These are phyloP conservation scores for Boletus vinaceobasis DNA, from an alignment of 768 basidiomycete genomes.

Conservation along the genomic window DNA sequence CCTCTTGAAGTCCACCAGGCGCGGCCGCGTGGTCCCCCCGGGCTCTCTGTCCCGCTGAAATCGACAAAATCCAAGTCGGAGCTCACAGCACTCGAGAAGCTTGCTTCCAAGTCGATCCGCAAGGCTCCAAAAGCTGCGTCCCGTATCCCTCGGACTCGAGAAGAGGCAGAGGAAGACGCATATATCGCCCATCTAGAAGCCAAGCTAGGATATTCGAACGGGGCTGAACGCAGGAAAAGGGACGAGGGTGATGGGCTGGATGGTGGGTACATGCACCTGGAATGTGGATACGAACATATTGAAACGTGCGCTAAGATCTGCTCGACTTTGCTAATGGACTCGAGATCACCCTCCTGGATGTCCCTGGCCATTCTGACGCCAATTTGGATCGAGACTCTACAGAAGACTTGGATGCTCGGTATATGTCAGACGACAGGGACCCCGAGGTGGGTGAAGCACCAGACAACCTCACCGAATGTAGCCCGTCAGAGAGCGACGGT, in stretches of 20 bases:
- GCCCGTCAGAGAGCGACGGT: not conserved
- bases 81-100: slow-evolving; percentile 35
- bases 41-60: not conserved
- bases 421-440: not conserved
- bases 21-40: not conserved
- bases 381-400: not conserved
- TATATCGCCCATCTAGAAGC: slow-evolving; percentile 84
- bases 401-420: not conserved
- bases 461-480: not conserved
- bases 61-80: slow-evolving; percentile 12
- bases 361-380: not conserved
- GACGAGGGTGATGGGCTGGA: slow-evolving; percentile 78
- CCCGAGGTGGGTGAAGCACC: slow-evolving; percentile 5
- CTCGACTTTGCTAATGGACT: slow-evolving; percentile 45
- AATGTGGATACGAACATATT: not conserved
- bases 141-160: slow-evolving; percentile 30
- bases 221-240: slow-evolving; percentile 40
- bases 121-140: not conserved
- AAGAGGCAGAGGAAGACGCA: slow-evolving; percentile 70
- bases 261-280: slow-evolving; percentile 45
- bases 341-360: slow-evolving; percentile 6
- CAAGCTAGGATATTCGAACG: slow-evolving; percentile 57
- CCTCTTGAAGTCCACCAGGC: not conserved
- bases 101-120: slow-evolving; percentile 19
- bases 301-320: slow-evolving; percentile 40